Evolutionary conservation across 2,329 filamentous ascomycete genomes (phyloP).

Genomic region (Hymenoscyphus linearis): DNA sequence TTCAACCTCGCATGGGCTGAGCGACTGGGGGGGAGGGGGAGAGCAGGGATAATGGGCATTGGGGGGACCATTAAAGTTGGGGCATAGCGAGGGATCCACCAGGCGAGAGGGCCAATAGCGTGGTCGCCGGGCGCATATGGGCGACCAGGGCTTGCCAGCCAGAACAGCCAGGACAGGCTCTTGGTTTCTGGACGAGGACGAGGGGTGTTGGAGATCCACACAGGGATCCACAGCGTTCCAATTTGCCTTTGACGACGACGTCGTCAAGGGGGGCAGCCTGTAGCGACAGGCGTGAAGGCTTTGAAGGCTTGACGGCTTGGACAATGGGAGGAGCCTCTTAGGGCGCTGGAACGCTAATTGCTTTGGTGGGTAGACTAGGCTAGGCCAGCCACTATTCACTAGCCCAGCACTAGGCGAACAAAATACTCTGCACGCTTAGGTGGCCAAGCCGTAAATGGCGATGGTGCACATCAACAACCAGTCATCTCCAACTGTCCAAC

Average conservation of each 20-base stretch:
- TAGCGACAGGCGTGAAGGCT: no score
- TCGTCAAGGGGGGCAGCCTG: neutral
- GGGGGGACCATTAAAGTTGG: constrained; percentile 4
- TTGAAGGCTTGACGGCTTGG: no score
- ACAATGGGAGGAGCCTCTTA: no score
- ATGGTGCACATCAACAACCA: neutral
- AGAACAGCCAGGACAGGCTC: neutral
- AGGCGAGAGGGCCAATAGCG: neutral
- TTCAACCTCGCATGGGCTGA: neutral
- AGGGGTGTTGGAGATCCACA: no score
- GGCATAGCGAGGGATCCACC: neutral
- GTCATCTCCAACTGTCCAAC: neutral
- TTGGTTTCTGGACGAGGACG: neutral
- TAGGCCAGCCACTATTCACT: neutral
- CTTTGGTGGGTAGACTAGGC: no score
- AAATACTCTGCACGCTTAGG: neutral
- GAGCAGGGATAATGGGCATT: constrained; percentile 7
- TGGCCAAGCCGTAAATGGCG: neutral
- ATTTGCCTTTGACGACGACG: neutral
- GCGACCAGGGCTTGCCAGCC: neutral
- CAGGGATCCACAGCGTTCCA: neutral
- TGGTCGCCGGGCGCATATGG: neutral
- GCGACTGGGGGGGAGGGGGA: neutral
- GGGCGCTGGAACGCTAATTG: no score
- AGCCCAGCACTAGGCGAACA: no score